phyloP scores from a whole-genome alignment of 2,329 filamentous ascomycete species.

The Pyrenophora seminiperda region DNA sequence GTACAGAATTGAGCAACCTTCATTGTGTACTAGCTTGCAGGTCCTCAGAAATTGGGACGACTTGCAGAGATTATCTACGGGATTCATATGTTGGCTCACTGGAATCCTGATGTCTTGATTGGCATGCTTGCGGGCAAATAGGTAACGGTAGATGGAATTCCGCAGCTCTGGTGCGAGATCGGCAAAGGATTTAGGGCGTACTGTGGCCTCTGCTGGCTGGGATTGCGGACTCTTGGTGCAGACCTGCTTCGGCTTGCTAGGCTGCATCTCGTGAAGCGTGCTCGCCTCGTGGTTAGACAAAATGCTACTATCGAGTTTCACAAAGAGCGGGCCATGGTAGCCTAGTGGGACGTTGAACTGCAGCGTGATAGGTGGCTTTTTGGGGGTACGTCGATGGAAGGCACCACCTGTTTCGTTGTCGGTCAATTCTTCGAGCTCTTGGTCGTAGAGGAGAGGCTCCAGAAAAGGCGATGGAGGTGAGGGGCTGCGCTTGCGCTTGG shows the following conservation, averaged over 20 bases:
- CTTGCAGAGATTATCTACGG: slow-evolving; percentile 42
- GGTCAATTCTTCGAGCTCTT: slow-evolving; percentile 34
- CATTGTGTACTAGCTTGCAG: slow-evolving; percentile 52
- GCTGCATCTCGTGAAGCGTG: slow-evolving; percentile 24
- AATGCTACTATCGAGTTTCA: slow-evolving; percentile 48
- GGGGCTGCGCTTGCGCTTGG: slow-evolving; percentile 45
- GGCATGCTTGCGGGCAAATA: slow-evolving; percentile 47
- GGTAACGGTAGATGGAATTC: slow-evolving; percentile 53
- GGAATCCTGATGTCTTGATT: slow-evolving; percentile 45
- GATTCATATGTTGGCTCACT: not conserved
- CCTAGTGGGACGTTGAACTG: slow-evolving; percentile 55
- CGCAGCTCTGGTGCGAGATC: slow-evolving; percentile 52
- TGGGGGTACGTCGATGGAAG: slow-evolving; percentile 19
- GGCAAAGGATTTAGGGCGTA: slow-evolving; percentile 26
- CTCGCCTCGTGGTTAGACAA: slow-evolving; percentile 19
- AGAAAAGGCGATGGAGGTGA: slow-evolving; percentile 45
- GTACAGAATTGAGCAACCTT: slow-evolving; percentile 57
- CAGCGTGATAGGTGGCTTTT: slow-evolving; percentile 43
- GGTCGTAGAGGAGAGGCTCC: slow-evolving; percentile 39
- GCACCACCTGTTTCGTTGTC: slow-evolving; percentile 34
- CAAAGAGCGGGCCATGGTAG: slow-evolving; percentile 52
- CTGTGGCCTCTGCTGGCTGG: not conserved
- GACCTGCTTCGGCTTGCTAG: slow-evolving; percentile 16
- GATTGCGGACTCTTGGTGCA: not conserved
- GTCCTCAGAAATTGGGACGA: slow-evolving; percentile 55